Percentiles rank a stretch among this genome's conserved stretches.
These are phyloP conservation scores for Coemansia biformis DNA, from an alignment of 192 early-diverging fungal genomes.

Conservation along the genomic window DNA sequence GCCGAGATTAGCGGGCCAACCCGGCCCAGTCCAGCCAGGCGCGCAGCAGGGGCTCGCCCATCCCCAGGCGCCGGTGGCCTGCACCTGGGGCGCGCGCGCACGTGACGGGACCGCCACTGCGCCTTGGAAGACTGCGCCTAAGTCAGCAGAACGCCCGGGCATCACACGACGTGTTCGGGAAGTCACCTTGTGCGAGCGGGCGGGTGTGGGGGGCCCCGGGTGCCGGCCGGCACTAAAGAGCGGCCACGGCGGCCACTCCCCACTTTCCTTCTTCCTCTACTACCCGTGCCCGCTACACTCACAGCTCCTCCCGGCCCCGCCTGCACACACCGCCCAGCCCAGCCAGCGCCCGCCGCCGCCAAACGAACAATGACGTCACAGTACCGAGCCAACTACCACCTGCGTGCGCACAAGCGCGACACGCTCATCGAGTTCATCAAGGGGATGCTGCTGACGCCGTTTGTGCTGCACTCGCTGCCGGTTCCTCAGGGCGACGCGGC, in stretches of 20 bases:
- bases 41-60: no score
- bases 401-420: conserved; percentile 83
- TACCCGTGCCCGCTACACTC: not conserved
- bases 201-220: no score
- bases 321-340: not conserved
- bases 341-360: not conserved
- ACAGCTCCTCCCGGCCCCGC: not conserved
- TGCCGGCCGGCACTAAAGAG: no score
- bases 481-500: not conserved
- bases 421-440: conserved; percentile 91
- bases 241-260: no score
- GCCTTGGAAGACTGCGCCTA: no score
- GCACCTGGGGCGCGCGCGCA: not conserved
- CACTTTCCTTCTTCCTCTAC: conserved; percentile 1
- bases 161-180: no score
- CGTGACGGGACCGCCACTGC: not conserved
- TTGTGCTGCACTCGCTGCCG: conserved; percentile 71
- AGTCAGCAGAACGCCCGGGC: no score
- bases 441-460: conserved; percentile 76
- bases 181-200: no score
- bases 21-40: no score
- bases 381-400: conserved; percentile 52
- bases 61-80: no score
- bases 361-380: conserved; percentile 38
- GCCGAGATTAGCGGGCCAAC: no score